These are phyloP conservation scores for Tolypocladium guangdongense DNA, from an alignment of 2,329 filamentous ascomycete genomes.

Conservation along the genomic window DNA sequence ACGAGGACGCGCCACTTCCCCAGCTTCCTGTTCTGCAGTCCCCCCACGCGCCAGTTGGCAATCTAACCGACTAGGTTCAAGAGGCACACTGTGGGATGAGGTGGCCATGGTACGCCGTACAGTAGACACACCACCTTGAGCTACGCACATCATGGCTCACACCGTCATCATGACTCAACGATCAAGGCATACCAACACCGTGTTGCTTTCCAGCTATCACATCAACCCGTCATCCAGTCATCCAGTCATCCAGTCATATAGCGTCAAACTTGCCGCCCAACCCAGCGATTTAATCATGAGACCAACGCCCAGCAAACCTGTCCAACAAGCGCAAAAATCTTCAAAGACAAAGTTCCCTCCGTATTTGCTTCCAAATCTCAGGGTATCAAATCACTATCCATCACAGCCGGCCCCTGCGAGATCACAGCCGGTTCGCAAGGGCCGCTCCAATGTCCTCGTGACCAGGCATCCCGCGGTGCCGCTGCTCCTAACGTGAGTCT, in stretches of 20 bases:
- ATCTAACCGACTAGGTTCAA: too few species aligned
- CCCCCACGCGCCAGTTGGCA: too few species aligned
- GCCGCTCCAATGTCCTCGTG: background rate
- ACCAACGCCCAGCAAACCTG: background rate
- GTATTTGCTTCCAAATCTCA: background rate
- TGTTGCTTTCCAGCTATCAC: background rate
- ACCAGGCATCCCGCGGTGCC: background rate
- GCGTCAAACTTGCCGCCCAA: background rate
- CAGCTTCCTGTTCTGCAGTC: too few species aligned
- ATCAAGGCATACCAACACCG: background rate
- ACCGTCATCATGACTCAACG: too few species aligned
- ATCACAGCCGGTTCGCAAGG: background rate
- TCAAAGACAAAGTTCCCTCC: background rate
- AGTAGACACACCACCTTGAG: too few species aligned
- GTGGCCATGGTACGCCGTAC: too few species aligned
- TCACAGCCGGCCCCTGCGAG: background rate
- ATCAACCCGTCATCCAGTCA: background rate
- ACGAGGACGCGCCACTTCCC: too few species aligned
- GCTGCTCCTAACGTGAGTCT: slow-evolving; percentile 5
- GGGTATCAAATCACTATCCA: background rate
- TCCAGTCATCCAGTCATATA: background rate
- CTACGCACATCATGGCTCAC: too few species aligned
- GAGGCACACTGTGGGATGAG: too few species aligned
- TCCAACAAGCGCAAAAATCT: background rate
- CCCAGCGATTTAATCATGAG: background rate